Evolutionary conservation across 2,329 filamentous ascomycete genomes (phyloP), one percentile per base, ranked within the genome.

Genomic region (Penicillium occitanis): DNA sequence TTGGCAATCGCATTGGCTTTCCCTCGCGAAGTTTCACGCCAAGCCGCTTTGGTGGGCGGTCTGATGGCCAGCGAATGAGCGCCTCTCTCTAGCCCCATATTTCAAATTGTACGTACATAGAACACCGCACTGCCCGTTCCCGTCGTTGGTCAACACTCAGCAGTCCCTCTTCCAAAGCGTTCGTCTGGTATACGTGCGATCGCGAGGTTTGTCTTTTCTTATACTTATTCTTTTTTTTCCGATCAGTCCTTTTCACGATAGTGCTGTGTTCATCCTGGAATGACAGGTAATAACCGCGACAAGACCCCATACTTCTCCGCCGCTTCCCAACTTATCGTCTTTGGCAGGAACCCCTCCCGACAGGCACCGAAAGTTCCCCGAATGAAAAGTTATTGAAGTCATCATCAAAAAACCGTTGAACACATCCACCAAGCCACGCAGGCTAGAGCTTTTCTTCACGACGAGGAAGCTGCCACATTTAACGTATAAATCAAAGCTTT

Each of bases 181-280:
- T 35, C 51, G 51, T 57, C 51, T 37, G 51, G 19, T 57, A 37
- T 57, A 57, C 53, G 53, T 57, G 33, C 53, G 33, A 57, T 57
- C 51, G 51, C n/a, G 51, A 53, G 50, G 25, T 8, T 22, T 37
- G n/a, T 40, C n/a, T 14, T 57, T 55, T 50, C 25, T 53, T 53
- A 30, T 33, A 30, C 25, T 35, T 14, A 22, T 13, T 19, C 1
- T 55, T 19, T 22, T 17, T 22, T 33, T 55, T 22, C 14, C 33
- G 33, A 37, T 22, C 30, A 57, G 33, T 22, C n/a, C 53, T 13
- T 17, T 40, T 3, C 8, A 11, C 17, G 11, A 40, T 35, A 55
- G 28, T 7, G 19, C 53, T 25, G 53, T 25, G 33, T 37, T 25
- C 11, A 22, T 37, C 5, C 33, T 40, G 7, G 53, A 57, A 14